phyloP scores from a whole-genome alignment of 148 eudicot species.

The Rhododendron kiyosumense region DNA sequence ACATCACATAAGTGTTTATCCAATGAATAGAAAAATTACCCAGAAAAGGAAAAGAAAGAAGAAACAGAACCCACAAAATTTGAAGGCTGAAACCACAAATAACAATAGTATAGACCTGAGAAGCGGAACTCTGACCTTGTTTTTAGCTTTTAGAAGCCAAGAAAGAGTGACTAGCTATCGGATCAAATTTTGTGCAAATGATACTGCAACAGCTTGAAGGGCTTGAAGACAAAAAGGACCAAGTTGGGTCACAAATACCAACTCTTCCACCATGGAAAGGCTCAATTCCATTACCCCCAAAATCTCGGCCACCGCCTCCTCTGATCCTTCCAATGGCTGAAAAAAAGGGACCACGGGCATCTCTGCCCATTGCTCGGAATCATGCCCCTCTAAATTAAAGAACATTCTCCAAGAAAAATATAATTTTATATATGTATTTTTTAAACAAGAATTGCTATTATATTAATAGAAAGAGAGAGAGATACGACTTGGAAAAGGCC shows the following conservation, averaged over 20 bases:
- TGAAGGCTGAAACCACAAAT: not conserved
- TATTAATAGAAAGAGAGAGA: not conserved
- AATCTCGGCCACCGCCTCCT: conserved; percentile 22
- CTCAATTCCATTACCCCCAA: conserved; percentile 17
- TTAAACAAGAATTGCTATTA: not conserved
- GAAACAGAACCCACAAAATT: not conserved
- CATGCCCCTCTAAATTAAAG: not conserved
- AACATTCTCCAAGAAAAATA: not conserved
- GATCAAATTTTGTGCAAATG: conserved; percentile 1
- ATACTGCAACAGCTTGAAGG: not conserved
- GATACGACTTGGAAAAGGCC: not conserved
- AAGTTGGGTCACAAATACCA: not conserved
- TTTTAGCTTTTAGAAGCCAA: conserved; percentile 3
- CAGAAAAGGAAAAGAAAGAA: not conserved
- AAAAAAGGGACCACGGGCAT: conserved; percentile 8
- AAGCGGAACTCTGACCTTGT: conserved; percentile 12
- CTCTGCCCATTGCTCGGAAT: conserved; percentile 9
- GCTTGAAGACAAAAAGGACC: not conserved
- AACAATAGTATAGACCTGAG: not conserved
- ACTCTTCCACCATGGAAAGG: conserved; percentile 8
- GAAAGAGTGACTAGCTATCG: not conserved
- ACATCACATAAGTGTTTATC: not conserved
- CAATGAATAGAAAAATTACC: not conserved
- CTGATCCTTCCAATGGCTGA: conserved; percentile 8
- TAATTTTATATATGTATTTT: not conserved